Evolutionary conservation across 352 stramenopile species (phyloP), one percentile per base, ranked within the genome.

Genomic region (Pythium graminicola): DNA sequence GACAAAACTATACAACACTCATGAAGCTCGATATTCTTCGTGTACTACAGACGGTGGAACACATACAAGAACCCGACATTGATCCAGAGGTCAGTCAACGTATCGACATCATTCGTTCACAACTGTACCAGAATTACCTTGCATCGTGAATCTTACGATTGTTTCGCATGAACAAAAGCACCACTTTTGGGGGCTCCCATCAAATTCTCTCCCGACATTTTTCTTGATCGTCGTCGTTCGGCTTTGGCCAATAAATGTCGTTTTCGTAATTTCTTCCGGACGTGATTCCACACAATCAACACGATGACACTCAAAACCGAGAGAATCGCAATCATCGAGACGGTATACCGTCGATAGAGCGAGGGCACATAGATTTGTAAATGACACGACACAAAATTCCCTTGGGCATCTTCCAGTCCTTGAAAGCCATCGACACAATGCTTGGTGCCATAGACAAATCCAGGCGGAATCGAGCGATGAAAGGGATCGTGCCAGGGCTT

Each of bases 341-440:
- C 70, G 2, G 84, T 91, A 58, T 96, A 90, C 5, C 83, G 63
- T 29, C 95, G 81, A 54, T 85, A 94, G 9, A 63, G 54, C 3
- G 74, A 89, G 4, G 96, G 95, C 47, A 95, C 82, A 65, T 98
- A 97, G 47, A 98, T 97, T 58, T 85, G 80, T 24, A 98, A 59
- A 68, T 99, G 95, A 60, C 96, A 99, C 41, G 76, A 97, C 22
- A 78, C 57, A 55, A 98, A 98, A 20, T 81, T 65, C 17, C 95
- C 93, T 19, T 95, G 48, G 9, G 62, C 69, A 54, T 98, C 87
- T 36, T 95, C 76, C 29, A 96, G 67, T 4, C 95, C 95, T 62
- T 98, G 87, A 59, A 96, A 99, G 2, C 96, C 95, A 49, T 93
- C 88, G 6, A 77, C 76, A 53, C 95, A 99, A 51, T 85, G 64